Percentiles rank a stretch among this genome's conserved stretches.
These are phyloP conservation scores for Aspergillus pseudotamarii DNA, from an alignment of 2,329 filamentous ascomycete species.

Conservation along the genomic window DNA sequence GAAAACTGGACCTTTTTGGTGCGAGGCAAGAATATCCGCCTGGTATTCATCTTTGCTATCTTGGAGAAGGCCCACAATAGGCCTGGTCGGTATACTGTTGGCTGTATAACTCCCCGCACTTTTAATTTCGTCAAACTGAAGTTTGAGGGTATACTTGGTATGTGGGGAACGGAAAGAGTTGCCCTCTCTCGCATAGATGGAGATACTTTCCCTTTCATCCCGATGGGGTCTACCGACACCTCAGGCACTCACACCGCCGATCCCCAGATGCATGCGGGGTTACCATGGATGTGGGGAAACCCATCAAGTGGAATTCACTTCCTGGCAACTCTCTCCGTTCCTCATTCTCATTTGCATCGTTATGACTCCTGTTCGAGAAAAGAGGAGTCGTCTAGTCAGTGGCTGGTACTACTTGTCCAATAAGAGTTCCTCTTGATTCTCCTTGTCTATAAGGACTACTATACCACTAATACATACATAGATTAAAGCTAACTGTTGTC, in stretches of 20 bases:
- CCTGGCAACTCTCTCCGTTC: conserved; percentile 25
- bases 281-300: not conserved
- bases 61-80: not conserved
- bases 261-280: not conserved
- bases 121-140: not conserved
- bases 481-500: conserved; percentile 1
- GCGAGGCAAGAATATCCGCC: conserved; percentile 1
- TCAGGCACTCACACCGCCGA: not conserved
- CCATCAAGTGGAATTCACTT: not conserved
- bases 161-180: conserved; percentile 7
- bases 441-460: not conserved
- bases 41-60: not conserved
- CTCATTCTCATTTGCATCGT: not conserved
- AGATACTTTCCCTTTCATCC: conserved; percentile 9
- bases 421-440: not conserved
- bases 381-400: conserved; percentile 22
- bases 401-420: conserved; percentile 26
- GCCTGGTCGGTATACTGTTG: not conserved
- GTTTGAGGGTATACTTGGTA: not conserved
- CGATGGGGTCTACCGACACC: not conserved
- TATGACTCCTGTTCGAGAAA: conserved; percentile 19
- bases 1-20: not conserved
- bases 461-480: not conserved
- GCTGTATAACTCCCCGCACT: not conserved
- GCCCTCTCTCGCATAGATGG: not conserved